A percentile compares a stretch with the other conserved stretches of the same genome.
phyloP scores from a whole-genome alignment of 129 eudicot genomes.

The Artemisia argyi region DNA sequence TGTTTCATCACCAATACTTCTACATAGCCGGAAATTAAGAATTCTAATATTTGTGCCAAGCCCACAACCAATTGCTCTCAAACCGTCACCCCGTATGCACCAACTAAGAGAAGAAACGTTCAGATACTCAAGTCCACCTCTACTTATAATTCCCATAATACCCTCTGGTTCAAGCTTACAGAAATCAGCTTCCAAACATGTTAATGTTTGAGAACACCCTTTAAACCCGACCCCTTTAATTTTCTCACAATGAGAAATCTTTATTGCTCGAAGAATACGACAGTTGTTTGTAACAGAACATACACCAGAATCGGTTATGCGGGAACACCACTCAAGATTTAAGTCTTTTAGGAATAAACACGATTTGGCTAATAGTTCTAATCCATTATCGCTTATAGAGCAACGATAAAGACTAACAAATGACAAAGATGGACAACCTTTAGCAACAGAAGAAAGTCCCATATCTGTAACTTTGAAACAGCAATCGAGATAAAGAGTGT shows the following conservation, averaged over 20 bases:
- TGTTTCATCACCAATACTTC: constrained; percentile 51
- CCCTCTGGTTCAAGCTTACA: constrained; percentile 82
- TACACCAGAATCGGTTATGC: constrained; percentile 59
- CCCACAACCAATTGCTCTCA: constrained; percentile 53
- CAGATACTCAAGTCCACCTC: constrained; percentile 82
- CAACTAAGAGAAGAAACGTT: constrained; percentile 57
- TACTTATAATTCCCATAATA: constrained; percentile 49
- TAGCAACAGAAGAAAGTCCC: constrained; percentile 56
- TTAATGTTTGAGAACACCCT: constrained; percentile 57
- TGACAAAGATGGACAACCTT: constrained; percentile 56
- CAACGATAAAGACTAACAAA: constrained; percentile 75
- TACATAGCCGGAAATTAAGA: constrained; percentile 56
- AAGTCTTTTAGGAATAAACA: constrained; percentile 56
- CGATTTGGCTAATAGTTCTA: constrained; percentile 54
- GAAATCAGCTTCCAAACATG: constrained; percentile 74
- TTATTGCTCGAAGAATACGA: constrained; percentile 49
- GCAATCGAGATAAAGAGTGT: constrained; percentile 58
- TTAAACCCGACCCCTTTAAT: constrained; percentile 67
- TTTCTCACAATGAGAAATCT: constrained; percentile 48
- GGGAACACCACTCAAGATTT: constrained; percentile 66
- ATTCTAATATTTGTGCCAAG: constrained; percentile 44
- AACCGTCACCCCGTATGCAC: constrained; percentile 57
- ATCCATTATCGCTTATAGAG: constrained; percentile 55
- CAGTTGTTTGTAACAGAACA: constrained; percentile 48
- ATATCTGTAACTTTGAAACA: constrained; percentile 65